Base-by-base conservation (phyloP, 2,329 filamentous ascomycete genomes). In the Zymoseptoria ardabiliae region DNA sequence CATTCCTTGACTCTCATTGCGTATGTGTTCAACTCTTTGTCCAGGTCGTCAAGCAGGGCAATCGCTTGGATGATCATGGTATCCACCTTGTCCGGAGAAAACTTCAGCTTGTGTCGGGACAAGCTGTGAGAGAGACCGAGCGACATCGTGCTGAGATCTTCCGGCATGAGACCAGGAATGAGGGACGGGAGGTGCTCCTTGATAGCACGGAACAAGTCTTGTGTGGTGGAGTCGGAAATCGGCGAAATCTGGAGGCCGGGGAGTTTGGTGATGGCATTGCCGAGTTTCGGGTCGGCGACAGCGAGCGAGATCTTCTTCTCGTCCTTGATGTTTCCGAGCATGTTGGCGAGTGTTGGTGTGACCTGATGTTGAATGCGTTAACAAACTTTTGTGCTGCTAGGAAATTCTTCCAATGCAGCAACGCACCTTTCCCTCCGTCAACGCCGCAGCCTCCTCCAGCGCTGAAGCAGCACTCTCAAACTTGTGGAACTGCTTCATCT, bases 1-100 rank as follows among this genome's bases (percentile, higher is more conserved):
- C 94, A 99, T 77, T 99, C 94, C 85, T 97, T 97, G 63, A 97
- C 91, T 75, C 94, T 85, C 94, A 99, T 99, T 65, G 94, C 93
- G 73, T 97, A 97, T 69, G 90, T 94, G 81, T 99, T 99, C 65
- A 99, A 82, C 78, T 99, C 94, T 82, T 99, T 99, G 81, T 99
- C 94, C 63, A 99, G 81, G 66, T 99, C 94, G 73, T 99, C 94
- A 53, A 99, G 82, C 55, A 97, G 85, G 65, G 89, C 88, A 73
- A 99, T 94, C 59, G 92, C 92, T 79, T 99, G 94, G 60, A 99
- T 92, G 72, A 99, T 96, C 94, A 99, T 99, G 55, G 94, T 94
- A 74, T 99, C 94, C 68, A 99, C 93, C 82, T 99, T 99, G 74
- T 99, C 92, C 59, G 93, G 89, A 8, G 91, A 96, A 79, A 99